Base-by-base conservation (phyloP, 2,329 filamentous ascomycete genomes). In the Didymella glomerata region DNA sequence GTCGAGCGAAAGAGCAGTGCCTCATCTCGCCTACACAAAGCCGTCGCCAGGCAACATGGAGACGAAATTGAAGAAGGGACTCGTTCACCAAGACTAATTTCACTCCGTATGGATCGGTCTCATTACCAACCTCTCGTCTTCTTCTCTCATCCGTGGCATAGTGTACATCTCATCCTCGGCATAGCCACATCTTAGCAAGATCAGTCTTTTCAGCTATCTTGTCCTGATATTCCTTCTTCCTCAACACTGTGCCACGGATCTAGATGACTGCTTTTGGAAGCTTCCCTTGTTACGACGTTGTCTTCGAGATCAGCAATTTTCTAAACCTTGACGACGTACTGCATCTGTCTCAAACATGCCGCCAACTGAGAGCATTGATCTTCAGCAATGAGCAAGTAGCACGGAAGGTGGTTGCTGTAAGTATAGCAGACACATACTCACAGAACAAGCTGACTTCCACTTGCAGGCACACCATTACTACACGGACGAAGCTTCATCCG, bases 201-300 rank as follows among this genome's bases (percentile, higher is more conserved):
- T 18, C 32, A 5, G 8, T 34, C 13, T 5, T 34, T 13, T n/a
- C 3, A 14, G 4, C 16, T n/a, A 8, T 9, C 16, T 36, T 36
- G 5, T 36, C 32, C 16, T 4, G 7, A 2, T 36, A 36, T 4
- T n/a, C 18, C 16, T n/a, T 16, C 1, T 7, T 7, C 6, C 2
- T 18, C 32, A 8, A 6, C 16, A 36, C 32, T 36, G 32, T 36
- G 16, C 32, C 32, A 14, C 16, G 32, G 32, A n/a, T 16, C 14
- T 46, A 45, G 51, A 59, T 59, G 56, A 22, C 32, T 48, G 62
- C 62, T 20, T 70, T 85, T 42, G 78, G 82, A 58, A 64, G 68
- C 28, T 74, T 91, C 13, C 88, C 89, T 0, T 28, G 4, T 10
- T 87, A 85, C 68, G 89, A 91, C 74, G 79, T 91, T n/a, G 76